Conservation (phyloP, 345 rosid genomes). For the Microcos paniculata region DNA sequence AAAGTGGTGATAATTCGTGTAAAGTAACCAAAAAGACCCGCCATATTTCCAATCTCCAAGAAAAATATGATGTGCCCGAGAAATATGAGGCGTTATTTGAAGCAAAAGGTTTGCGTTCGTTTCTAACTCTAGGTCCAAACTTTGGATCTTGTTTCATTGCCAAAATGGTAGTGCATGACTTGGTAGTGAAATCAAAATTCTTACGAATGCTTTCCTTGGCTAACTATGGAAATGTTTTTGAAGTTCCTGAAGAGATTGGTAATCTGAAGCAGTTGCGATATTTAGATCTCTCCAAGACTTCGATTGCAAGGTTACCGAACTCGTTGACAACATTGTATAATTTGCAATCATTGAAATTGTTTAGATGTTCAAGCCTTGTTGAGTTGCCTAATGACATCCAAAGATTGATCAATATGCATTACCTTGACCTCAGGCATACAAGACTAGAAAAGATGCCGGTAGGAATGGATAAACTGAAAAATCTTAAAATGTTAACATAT, state of each 20-base stretch:
- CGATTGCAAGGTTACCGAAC: neutral
- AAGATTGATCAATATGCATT: slow-evolving; percentile 33
- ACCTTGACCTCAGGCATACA: slow-evolving; percentile 31
- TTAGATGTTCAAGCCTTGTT: slow-evolving; percentile 18
- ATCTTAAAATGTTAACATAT: slow-evolving; percentile 32
- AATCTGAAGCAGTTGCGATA: slow-evolving; percentile 8
- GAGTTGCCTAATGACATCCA: slow-evolving; percentile 34
- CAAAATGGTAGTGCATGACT: neutral
- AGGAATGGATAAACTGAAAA: slow-evolving; percentile 31
- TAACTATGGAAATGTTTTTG: neutral
- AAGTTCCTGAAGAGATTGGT: slow-evolving; percentile 4
- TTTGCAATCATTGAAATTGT: slow-evolving; percentile 34
- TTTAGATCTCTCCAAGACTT: neutral
- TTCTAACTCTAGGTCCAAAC: neutral
- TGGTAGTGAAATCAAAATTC: neutral
- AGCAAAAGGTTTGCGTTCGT: slow-evolving; percentile 3
- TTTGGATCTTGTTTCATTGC: neutral
- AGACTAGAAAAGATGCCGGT: slow-evolving; percentile 30
- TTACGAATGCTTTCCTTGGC: slow-evolving; percentile 8
- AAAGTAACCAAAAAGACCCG: neutral
- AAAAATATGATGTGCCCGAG: neutral
- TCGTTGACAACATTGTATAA: slow-evolving; percentile 22
- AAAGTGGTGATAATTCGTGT: neutral
- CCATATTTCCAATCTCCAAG: neutral
- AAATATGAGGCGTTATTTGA: neutral